Percentiles rank a stretch among this genome's conserved stretches.
Conservation (phyloP, 768 basidiomycete species). For the Cytidiella melzeri region DNA sequence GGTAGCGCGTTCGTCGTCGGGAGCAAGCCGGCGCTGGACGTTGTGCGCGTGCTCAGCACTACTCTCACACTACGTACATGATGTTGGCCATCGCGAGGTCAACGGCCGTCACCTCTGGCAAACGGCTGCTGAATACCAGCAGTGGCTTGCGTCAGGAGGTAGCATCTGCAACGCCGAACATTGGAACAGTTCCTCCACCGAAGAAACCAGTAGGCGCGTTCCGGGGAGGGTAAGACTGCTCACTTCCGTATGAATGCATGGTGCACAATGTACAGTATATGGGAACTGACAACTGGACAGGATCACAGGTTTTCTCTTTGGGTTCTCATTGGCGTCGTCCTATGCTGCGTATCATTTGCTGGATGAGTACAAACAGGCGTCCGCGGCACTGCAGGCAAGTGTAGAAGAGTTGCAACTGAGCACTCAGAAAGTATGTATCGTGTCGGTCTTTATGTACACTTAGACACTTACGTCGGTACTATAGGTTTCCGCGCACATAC, state of each 20-base stretch:
- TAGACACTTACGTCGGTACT: neutral
- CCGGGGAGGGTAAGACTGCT: conserved; percentile 34
- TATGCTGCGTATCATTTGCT: conserved; percentile 82
- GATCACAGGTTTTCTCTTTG: conserved; percentile 80
- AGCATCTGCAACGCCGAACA: conserved; percentile 32
- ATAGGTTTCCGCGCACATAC: conserved; percentile 78
- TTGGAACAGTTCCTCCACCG: conserved; percentile 48
- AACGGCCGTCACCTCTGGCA: neutral
- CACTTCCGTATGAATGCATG: neutral
- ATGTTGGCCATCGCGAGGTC: neutral
- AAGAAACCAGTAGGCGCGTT: conserved; percentile 70
- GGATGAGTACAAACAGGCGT: conserved; percentile 87
- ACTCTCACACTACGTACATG: neutral
- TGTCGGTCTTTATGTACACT: neutral
- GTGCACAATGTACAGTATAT: neutral
- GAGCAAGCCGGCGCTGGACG: neutral
- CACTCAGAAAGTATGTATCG: conserved; percentile 61
- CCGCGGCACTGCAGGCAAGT: conserved; percentile 80
- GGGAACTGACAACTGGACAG: conserved; percentile 28
- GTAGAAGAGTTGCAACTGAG: conserved; percentile 81
- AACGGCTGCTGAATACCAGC: conserved; percentile 34
- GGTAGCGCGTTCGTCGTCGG: neutral
- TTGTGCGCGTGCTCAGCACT: neutral
- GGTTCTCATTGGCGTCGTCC: conserved; percentile 85
- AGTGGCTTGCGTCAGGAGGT: conserved; percentile 37